Percentiles rank a stretch among this genome's conserved stretches.
Conservation (phyloP, 331 rosid species). For the Quercus phellos region DNA sequence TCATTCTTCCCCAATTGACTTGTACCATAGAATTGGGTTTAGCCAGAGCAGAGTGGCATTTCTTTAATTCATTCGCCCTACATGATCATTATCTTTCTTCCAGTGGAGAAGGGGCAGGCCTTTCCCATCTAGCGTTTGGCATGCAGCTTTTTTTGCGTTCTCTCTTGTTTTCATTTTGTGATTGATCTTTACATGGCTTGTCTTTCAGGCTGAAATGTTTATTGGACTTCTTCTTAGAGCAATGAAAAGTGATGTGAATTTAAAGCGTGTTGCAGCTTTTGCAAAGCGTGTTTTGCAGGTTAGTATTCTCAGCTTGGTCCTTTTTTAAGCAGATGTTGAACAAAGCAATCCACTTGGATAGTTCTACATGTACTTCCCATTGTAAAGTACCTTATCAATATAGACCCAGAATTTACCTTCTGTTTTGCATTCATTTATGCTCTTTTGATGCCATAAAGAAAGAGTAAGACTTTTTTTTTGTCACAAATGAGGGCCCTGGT, state of each 20-base stretch:
- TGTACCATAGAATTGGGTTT: not conserved
- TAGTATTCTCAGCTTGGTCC: not conserved
- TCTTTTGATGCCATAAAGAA: not conserved
- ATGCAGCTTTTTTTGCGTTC: not conserved
- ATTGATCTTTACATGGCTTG: not conserved
- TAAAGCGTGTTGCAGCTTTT: conserved; percentile 86
- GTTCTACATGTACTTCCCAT: not conserved
- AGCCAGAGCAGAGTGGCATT: not conserved
- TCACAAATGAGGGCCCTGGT: not conserved
- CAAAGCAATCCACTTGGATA: not conserved
- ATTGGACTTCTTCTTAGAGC: conserved; percentile 84
- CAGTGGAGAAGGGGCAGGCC: too few relatives aligned
- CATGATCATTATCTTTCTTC: too few relatives aligned
- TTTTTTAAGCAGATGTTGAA: not conserved
- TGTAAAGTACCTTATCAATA: not conserved
- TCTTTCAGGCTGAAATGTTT: conserved; percentile 83
- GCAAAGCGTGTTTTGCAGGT: conserved; percentile 92
- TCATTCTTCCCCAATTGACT: not conserved
- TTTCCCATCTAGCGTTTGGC: not conserved
- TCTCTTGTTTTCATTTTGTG: not conserved
- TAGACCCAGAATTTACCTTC: not conserved
- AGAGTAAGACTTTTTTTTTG: not conserved
- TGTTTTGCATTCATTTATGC: not conserved
- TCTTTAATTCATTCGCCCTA: too few relatives aligned
- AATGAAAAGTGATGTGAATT: conserved; percentile 82